Evolutionary conservation across 306 rosid genomes (phyloP).

Genomic region (Elaeagnus macrophylla): DNA sequence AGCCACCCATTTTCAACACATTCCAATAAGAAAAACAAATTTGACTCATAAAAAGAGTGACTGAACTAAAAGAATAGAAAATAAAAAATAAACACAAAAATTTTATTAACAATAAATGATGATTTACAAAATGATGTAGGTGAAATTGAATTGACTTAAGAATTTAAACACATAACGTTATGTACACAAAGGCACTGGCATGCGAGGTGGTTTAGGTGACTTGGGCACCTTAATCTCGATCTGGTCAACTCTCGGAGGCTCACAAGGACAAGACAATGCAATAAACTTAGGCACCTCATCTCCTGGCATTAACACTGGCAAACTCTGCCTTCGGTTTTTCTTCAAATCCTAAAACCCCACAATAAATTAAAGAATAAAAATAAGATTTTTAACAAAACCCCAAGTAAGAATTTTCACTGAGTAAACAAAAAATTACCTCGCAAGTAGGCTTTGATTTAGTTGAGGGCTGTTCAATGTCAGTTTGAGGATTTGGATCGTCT

Average conservation of each 20-base stretch:
- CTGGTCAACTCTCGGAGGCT: constrained; percentile 41
- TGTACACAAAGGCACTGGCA: constrained; percentile 38
- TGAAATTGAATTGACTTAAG: constrained; percentile 2
- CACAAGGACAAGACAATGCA: constrained; percentile 82
- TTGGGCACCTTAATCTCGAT: constrained; percentile 27
- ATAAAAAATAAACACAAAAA: too few species aligned
- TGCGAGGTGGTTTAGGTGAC: constrained; percentile 47
- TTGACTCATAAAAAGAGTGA: neutral
- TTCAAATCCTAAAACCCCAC: constrained; percentile 28
- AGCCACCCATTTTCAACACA: too few species aligned
- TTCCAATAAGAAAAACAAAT: neutral
- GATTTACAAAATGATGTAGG: constrained; percentile 15
- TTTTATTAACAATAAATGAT: neutral
- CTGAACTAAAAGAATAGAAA: neutral
- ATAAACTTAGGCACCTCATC: constrained; percentile 71
- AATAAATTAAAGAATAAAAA: neutral
- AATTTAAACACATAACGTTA: too few species aligned
- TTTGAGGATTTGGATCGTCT: constrained; percentile 11
- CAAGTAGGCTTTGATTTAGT: constrained; percentile 31
- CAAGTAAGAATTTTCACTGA: neutral
- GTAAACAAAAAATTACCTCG: constrained; percentile 25
- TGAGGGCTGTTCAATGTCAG: constrained; percentile 28
- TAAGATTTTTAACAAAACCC: neutral
- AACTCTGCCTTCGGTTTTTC: constrained; percentile 35
- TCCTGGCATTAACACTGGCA: constrained; percentile 90